These are phyloP conservation scores for Bathelium albidoporum DNA, from an alignment of 495 filamentous ascomycete genomes.

Conservation along the genomic window DNA sequence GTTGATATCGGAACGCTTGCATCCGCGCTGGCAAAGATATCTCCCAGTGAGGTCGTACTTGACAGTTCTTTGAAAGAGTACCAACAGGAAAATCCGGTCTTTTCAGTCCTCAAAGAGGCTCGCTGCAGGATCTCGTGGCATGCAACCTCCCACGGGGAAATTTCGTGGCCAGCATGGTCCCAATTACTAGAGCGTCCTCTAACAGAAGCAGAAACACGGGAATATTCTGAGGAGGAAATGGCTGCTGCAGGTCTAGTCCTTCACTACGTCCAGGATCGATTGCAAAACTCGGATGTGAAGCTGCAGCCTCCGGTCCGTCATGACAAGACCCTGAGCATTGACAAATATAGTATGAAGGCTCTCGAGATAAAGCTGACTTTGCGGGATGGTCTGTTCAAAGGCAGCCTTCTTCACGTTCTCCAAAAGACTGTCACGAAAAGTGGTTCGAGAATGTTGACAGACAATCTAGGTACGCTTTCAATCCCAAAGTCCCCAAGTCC, in stretches of 20 bases:
- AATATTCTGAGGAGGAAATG: conserved; percentile 45
- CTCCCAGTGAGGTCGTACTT: conserved; percentile 75
- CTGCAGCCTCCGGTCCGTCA: conserved; percentile 72
- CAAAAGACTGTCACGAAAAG: conserved; percentile 82
- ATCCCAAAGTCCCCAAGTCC: conserved; percentile 10
- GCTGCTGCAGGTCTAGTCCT: conserved; percentile 65
- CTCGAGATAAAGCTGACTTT: conserved; percentile 82
- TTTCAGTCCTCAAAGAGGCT: conserved; percentile 40
- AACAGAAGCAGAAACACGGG: conserved; percentile 27
- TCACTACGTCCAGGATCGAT: conserved; percentile 66
- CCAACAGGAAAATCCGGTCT: conserved; percentile 8
- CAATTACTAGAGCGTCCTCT: conserved; percentile 64
- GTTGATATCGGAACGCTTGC: conserved; percentile 61
- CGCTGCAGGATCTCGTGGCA: conserved; percentile 48
- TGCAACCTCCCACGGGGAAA: conserved; percentile 34
- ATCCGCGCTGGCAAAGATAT: conserved; percentile 70
- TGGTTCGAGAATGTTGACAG: conserved; percentile 69
- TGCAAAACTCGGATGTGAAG: conserved; percentile 71
- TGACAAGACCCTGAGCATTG: conserved; percentile 71
- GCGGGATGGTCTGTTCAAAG: conserved; percentile 59
- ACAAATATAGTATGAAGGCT: conserved; percentile 79
- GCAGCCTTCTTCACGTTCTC: conserved; percentile 82
- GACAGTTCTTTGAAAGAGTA: conserved; percentile 32
- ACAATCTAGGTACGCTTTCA: conserved; percentile 58
- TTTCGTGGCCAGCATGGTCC: conserved; percentile 56